These are phyloP conservation scores for Pistacia integerrima DNA, from an alignment of 345 rosid genomes.

Conservation along the genomic window DNA sequence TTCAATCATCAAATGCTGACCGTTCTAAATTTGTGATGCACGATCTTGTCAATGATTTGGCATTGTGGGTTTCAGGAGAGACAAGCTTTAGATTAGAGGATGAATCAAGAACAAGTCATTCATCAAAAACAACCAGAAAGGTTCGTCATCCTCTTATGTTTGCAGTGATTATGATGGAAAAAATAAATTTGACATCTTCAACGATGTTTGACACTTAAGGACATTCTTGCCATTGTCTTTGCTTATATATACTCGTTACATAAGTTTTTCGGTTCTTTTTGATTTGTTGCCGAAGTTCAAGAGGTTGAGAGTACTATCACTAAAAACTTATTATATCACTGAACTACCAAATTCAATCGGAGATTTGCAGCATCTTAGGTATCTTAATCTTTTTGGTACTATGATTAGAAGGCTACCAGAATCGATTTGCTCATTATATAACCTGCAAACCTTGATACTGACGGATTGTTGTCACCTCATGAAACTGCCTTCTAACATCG, in stretches of 20 bases:
- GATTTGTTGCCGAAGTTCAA: not conserved
- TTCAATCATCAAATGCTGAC: not conserved
- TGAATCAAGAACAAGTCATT: not conserved
- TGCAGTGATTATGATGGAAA: not conserved
- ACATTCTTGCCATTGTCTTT: not conserved
- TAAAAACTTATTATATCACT: not conserved
- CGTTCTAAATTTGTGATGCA: conserved; percentile 9
- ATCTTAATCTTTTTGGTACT: conserved; percentile 10
- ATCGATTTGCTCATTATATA: not conserved
- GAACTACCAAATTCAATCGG: conserved; percentile 13
- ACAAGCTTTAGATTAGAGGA: not conserved
- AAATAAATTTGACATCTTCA: too few species aligned
- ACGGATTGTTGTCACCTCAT: not conserved
- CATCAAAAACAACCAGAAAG: not conserved
- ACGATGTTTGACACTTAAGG: not conserved
- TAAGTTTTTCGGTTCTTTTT: not conserved
- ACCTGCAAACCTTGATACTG: conserved; percentile 1
- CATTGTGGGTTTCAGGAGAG: not conserved
- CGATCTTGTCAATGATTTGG: conserved; percentile 20
- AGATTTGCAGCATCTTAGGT: conserved; percentile 1
- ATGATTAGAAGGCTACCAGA: not conserved
- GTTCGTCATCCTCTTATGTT: not conserved
- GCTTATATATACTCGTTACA: not conserved
- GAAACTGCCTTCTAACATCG: not conserved
- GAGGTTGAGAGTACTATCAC: not conserved